Conservation (phyloP, 2,329 filamentous ascomycete species). For the Phyllosticta paracitricarpa region DNA sequence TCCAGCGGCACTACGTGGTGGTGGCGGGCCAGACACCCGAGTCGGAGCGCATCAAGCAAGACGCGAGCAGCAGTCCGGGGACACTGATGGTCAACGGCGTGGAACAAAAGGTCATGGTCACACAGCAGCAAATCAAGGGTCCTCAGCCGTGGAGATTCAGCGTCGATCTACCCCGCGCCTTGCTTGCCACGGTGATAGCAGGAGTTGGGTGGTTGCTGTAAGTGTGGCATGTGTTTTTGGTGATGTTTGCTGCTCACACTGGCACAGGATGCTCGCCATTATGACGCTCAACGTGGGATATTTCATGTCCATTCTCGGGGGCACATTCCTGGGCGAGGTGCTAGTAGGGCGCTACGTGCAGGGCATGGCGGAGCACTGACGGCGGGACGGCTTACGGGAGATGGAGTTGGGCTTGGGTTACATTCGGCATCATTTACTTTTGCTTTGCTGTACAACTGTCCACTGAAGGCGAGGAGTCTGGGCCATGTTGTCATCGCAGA, state of each 20-base stretch:
- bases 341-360: conserved; percentile 60
- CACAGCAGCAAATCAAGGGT: conserved; percentile 46
- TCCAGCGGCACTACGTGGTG: conserved; percentile 66
- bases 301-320: conserved; percentile 67
- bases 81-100: conserved; percentile 64
- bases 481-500: not conserved
- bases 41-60: conserved; percentile 46
- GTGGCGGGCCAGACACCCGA: conserved; percentile 55
- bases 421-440: not conserved
- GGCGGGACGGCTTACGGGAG: not conserved
- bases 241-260: not conserved
- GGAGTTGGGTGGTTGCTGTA: conserved; percentile 79
- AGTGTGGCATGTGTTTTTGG: conserved; percentile 32
- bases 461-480: conserved; percentile 17
- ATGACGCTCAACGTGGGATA: conserved; percentile 87
- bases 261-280: conserved; percentile 74
- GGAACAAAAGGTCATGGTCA: conserved; percentile 69
- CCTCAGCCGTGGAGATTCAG: conserved; percentile 69
- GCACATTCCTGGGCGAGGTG: conserved; percentile 78
- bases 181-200: conserved; percentile 60
- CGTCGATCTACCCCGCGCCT: conserved; percentile 65
- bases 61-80: conserved; percentile 50
- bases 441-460: not conserved
- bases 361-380: not conserved
- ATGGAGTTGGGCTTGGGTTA: not conserved